Evolutionary conservation across 176 grass and related monocot genomes (phyloP).

Genomic region (Aegilops tauschii): DNA sequence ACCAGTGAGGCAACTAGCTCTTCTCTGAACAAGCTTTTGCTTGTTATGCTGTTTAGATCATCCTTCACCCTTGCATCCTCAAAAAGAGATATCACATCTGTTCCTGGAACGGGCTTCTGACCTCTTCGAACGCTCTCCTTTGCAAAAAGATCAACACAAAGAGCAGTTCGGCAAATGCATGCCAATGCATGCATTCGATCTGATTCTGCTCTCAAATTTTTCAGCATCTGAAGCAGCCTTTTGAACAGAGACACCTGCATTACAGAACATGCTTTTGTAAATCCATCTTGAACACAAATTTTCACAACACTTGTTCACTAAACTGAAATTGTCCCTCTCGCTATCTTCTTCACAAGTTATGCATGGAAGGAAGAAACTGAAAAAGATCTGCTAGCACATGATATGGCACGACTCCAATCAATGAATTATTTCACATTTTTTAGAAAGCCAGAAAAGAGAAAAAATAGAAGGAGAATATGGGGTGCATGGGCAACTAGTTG

Average conservation of each 20-base stretch:
- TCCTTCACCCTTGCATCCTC: conserved; percentile 96
- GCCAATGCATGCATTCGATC: conserved; percentile 96
- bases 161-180: conserved; percentile 90
- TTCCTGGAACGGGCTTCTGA: conserved; percentile 90
- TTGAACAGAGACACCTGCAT: conserved; percentile 93
- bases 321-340: background rate
- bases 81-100: conserved; percentile 93
- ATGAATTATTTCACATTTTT: too few species aligned
- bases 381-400: too few species aligned
- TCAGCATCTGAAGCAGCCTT: conserved; percentile 93
- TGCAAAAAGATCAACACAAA: conserved; percentile 99
- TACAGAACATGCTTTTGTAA: conserved; percentile 15
- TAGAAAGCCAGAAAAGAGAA: too few species aligned
- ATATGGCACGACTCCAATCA: too few species aligned
- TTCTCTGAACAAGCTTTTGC: conserved; percentile 97
- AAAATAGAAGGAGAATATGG: too few species aligned
- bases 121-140: conserved; percentile 96
- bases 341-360: conserved; percentile 18
- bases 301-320: background rate
- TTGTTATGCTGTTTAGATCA: conserved; percentile 80
- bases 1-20: conserved; percentile 90
- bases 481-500: too few species aligned
- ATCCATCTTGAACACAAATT: conserved; percentile 12
- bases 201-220: conserved; percentile 95
- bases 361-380: background rate